A percentile compares a stretch with the other conserved stretches of the same genome.
phyloP scores from a whole-genome alignment of 23 red algal species.

The Gracilaria domingensis region DNA sequence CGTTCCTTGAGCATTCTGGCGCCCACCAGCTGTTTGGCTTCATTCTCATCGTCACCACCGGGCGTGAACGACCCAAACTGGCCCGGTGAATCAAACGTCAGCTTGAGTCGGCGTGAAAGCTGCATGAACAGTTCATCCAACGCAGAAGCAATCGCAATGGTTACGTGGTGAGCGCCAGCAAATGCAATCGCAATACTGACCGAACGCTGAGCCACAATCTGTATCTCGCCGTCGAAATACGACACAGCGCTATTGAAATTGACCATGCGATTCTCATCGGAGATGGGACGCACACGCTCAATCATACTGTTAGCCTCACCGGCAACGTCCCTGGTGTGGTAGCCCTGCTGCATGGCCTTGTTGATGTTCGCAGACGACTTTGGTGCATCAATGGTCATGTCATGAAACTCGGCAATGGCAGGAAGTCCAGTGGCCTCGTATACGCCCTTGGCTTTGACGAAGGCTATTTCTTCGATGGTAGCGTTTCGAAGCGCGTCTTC shows the following conservation, averaged over 20 bases:
- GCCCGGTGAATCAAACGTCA: slow-evolving; percentile 49
- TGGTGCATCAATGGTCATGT: slow-evolving; percentile 73
- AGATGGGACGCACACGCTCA: slow-evolving; percentile 76
- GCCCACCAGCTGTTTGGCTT: slow-evolving; percentile 56
- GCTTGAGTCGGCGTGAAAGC: slow-evolving; percentile 51
- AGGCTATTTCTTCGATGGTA: slow-evolving; percentile 45
- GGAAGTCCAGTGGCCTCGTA: slow-evolving; percentile 75
- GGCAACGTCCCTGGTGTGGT: slow-evolving; percentile 61
- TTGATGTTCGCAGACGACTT: slow-evolving; percentile 43
- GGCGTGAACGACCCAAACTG: neutral
- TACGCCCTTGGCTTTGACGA: slow-evolving; percentile 69
- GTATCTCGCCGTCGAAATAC: slow-evolving; percentile 92
- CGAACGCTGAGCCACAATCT: slow-evolving; percentile 53
- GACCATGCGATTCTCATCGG: slow-evolving; percentile 68
- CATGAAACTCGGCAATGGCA: slow-evolving; percentile 62
- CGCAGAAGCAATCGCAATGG: slow-evolving; percentile 76
- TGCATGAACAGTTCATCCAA: slow-evolving; percentile 88
- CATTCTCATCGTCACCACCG: slow-evolving; percentile 1
- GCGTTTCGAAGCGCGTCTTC: slow-evolving; percentile 40
- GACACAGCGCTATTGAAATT: slow-evolving; percentile 71
- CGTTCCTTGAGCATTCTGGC: slow-evolving; percentile 80
- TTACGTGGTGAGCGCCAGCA: slow-evolving; percentile 8
- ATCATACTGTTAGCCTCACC: slow-evolving; percentile 72
- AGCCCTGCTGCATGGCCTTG: slow-evolving; percentile 72
- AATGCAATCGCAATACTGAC: slow-evolving; percentile 80